A percentile compares a stretch with the other conserved stretches of the same genome.
phyloP scores from a whole-genome alignment of 805 yeast species.

The Ogataea sp. region DNA sequence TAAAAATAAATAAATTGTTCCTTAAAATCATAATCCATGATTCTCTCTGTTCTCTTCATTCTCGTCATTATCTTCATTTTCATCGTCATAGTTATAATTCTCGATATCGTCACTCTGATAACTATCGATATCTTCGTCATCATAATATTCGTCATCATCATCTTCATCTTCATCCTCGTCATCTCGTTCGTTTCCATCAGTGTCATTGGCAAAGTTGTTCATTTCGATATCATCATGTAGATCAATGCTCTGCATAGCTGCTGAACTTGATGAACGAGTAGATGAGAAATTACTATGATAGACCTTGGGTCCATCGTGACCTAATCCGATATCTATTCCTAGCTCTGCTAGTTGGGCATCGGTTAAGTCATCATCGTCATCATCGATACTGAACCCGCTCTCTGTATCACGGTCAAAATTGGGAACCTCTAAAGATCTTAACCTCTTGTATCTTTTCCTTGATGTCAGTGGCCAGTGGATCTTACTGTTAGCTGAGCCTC shows the following conservation, averaged over 20 bases:
- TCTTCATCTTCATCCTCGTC: background rate
- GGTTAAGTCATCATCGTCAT: background rate
- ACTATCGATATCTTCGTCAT: slow-evolving; percentile 17
- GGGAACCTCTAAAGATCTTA: slow-evolving; percentile 15
- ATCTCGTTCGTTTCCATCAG: slow-evolving; percentile 5
- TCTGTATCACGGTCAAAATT: slow-evolving; percentile 1
- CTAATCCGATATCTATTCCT: background rate
- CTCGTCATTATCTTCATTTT: background rate
- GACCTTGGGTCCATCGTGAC: too few species aligned
- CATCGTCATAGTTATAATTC: slow-evolving; percentile 1
- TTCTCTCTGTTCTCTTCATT: background rate
- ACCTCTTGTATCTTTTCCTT: slow-evolving; percentile 15
- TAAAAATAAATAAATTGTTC: background rate
- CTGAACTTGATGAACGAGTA: too few species aligned
- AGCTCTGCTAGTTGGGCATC: background rate
- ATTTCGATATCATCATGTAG: too few species aligned
- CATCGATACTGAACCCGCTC: background rate
- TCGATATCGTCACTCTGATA: slow-evolving; percentile 21
- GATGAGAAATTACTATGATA: too few species aligned
- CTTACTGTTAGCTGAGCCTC: background rate
- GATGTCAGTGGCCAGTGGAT: slow-evolving; percentile 17
- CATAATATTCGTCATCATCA: slow-evolving; percentile 12
- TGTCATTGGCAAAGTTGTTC: too few species aligned
- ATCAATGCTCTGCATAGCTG: too few species aligned
- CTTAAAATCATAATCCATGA: background rate